Percentiles rank a stretch among this genome's conserved stretches.
These are phyloP conservation scores for Sporothrix pallida DNA, from an alignment of 2,329 filamentous ascomycete genomes.

Conservation along the genomic window DNA sequence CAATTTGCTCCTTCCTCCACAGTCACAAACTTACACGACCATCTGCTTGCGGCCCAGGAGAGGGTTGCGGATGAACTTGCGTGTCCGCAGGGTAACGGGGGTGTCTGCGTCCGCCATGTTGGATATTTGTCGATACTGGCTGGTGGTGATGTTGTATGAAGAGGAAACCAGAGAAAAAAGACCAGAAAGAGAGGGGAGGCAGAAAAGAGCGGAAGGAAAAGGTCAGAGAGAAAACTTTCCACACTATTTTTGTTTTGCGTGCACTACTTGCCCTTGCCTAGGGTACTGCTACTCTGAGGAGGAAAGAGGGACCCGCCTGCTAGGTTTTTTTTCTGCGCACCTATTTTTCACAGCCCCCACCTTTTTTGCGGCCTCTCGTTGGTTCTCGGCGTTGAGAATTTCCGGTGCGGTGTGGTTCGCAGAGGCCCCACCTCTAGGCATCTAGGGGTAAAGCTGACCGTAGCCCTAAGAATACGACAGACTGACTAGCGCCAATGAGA, in stretches of 20 bases:
- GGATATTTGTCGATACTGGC: conserved; percentile 40
- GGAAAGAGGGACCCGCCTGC: neutral
- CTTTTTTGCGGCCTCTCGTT: neutral
- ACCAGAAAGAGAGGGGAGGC: neutral
- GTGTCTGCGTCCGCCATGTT: conserved; percentile 87
- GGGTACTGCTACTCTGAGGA: neutral
- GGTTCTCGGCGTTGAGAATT: neutral
- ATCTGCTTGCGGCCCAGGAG: conserved; percentile 99
- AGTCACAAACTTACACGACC: conserved; percentile 82
- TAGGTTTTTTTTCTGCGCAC: conserved; percentile 25
- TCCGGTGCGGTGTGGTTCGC: conserved; percentile 20
- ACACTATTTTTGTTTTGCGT: conserved; percentile 32
- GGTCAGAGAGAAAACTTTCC: conserved; percentile 24
- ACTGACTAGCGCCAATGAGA: neutral
- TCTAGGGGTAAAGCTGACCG: neutral
- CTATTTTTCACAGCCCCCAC: conserved; percentile 10
- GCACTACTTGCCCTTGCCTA: no score
- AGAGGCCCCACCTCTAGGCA: neutral
- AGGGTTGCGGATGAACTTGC: conserved; percentile 99
- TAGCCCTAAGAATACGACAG: conserved; percentile 1
- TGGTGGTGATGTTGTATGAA: conserved; percentile 28
- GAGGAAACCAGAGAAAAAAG: neutral
- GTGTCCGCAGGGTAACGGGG: conserved; percentile 87
- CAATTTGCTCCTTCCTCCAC: neutral
- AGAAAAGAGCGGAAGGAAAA: conserved; percentile 12